A percentile compares a stretch with the other conserved stretches of the same genome.
These are phyloP conservation scores for Bryoglossum gracile DNA, from an alignment of 495 filamentous ascomycete genomes.

Conservation along the genomic window DNA sequence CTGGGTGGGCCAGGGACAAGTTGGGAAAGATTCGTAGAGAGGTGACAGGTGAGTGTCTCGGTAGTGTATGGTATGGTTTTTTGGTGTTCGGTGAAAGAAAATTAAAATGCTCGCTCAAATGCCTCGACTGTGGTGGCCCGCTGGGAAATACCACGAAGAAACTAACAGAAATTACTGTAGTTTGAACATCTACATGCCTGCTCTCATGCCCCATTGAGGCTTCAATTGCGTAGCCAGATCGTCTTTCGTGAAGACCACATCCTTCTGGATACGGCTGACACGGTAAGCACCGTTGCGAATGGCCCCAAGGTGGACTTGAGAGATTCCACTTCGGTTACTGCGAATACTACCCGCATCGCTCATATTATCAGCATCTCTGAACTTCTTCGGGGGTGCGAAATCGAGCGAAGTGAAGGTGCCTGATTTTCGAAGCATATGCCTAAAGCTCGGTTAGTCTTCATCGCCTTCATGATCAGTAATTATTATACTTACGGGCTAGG, in stretches of 20 bases:
- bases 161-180: slow-evolving; percentile 5
- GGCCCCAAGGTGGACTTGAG: slow-evolving; percentile 59
- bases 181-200: slow-evolving; percentile 8
- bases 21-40: neutral
- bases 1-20: neutral
- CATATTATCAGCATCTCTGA: slow-evolving; percentile 54
- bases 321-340: slow-evolving; percentile 76
- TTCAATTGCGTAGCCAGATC: slow-evolving; percentile 63
- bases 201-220: slow-evolving; percentile 67
- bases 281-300: slow-evolving; percentile 87
- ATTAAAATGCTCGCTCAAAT: slow-evolving; percentile 26
- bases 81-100: too few species aligned
- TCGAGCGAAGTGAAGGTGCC: slow-evolving; percentile 84
- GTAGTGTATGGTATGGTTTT: neutral
- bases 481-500: slow-evolving; percentile 77
- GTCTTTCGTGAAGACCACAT: slow-evolving; percentile 73
- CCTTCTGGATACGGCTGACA: slow-evolving; percentile 75
- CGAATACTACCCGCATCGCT: slow-evolving; percentile 89
- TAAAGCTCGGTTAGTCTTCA: slow-evolving; percentile 33
- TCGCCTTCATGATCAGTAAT: slow-evolving; percentile 6
- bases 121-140: slow-evolving; percentile 14
- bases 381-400: slow-evolving; percentile 83
- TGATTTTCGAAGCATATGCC: slow-evolving; percentile 81
- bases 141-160: slow-evolving; percentile 8
- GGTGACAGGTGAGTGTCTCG: neutral